Conservation (phyloP, 2,329 filamentous ascomycete genomes). For the Aspergillus versicolor region DNA sequence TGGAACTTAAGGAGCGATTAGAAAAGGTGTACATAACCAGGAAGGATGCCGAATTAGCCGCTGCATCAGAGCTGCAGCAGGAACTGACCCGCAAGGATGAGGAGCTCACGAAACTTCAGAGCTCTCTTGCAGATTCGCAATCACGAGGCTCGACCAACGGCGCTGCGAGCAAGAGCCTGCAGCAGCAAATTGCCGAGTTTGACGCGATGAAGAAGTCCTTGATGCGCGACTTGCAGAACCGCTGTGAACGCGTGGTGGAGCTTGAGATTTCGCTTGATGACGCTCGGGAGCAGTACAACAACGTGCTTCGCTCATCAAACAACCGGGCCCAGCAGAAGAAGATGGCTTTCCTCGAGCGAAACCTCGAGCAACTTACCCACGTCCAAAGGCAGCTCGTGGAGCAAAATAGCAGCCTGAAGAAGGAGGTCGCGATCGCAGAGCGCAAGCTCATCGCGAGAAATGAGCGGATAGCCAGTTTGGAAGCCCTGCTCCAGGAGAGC, state of each 20-base stretch:
- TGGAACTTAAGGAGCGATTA: constrained; percentile 78
- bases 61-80: constrained; percentile 72
- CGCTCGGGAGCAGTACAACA: constrained; percentile 98
- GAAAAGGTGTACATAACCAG: constrained; percentile 75
- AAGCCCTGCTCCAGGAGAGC: constrained; percentile 88
- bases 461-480: constrained; percentile 92
- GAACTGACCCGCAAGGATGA: constrained; percentile 75
- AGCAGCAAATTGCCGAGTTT: constrained; percentile 97
- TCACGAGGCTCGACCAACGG: constrained; percentile 58
- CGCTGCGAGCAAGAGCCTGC: constrained; percentile 71
- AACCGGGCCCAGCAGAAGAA: constrained; percentile 99
- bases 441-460: constrained; percentile 94
- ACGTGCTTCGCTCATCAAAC: constrained; percentile 92
- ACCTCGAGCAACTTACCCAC: constrained; percentile 94
- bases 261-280: constrained; percentile 97
- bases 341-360: constrained; percentile 98
- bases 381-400: constrained; percentile 97
- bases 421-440: constrained; percentile 98
- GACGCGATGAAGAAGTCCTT: constrained; percentile 99
- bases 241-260: constrained; percentile 96
- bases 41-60: constrained; percentile 69
- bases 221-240: constrained; percentile 97
- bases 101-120: constrained; percentile 78
- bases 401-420: constrained; percentile 95
- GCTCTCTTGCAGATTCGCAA: constrained; percentile 72